A percentile compares a stretch with the other conserved stretches of the same genome.
phyloP scores from a whole-genome alignment of 345 rosid species.

The Lepidium didymum region DNA sequence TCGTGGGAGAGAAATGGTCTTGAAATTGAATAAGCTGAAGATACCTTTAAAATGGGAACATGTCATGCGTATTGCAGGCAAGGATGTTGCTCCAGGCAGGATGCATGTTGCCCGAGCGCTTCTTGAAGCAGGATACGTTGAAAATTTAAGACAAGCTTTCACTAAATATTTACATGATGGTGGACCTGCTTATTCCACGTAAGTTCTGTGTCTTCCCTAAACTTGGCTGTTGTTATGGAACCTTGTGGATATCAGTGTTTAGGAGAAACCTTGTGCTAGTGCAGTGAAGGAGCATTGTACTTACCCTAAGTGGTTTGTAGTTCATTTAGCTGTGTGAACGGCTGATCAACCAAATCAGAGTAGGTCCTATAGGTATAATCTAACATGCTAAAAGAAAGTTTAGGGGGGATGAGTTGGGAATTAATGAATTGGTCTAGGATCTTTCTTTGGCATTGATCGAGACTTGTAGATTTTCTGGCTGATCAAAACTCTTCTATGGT shows the following conservation, averaged over 20 bases:
- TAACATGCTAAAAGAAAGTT: neutral
- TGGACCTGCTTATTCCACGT: constrained; percentile 94
- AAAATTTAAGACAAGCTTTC: constrained; percentile 81
- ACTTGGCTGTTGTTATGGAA: neutral
- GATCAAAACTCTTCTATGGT: neutral
- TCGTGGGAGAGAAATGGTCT: constrained; percentile 77
- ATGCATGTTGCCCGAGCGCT: constrained; percentile 91
- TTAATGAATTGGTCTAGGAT: neutral
- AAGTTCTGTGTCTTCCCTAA: constrained; percentile 7
- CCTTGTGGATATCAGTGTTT: neutral
- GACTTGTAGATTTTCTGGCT: neutral
- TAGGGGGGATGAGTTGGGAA: neutral
- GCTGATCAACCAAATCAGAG: neutral
- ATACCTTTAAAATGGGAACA: constrained; percentile 86
- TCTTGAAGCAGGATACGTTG: constrained; percentile 91
- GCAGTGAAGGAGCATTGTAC: neutral
- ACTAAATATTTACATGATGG: constrained; percentile 75
- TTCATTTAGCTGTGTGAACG: neutral
- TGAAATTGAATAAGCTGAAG: constrained; percentile 72
- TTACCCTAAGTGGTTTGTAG: neutral
- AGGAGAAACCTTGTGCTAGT: neutral
- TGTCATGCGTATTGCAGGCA: constrained; percentile 78
- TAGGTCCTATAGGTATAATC: neutral
- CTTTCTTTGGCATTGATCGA: neutral
- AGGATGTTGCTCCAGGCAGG: constrained; percentile 92